Conservation (phyloP, 768 basidiomycete genomes). For the Suillus luteus region DNA sequence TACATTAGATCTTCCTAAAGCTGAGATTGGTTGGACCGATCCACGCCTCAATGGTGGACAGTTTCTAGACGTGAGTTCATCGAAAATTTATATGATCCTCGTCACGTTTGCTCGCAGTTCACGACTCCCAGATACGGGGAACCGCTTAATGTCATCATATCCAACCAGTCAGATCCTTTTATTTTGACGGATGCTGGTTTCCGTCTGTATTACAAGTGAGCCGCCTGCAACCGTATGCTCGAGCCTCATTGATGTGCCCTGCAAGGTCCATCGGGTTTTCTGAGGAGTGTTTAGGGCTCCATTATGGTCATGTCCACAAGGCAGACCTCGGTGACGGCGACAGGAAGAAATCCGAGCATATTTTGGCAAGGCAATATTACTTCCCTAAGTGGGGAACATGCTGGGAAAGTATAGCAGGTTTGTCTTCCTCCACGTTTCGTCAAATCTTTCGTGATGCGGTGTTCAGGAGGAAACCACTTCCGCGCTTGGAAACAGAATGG, state of each 20-base stretch:
- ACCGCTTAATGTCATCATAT: slow-evolving; percentile 83
- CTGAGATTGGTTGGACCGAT: slow-evolving; percentile 54
- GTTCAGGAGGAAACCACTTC: slow-evolving; percentile 81
- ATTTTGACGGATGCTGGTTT: slow-evolving; percentile 77
- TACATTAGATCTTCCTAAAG: slow-evolving; percentile 20
- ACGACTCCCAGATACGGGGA: slow-evolving; percentile 69
- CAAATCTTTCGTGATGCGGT: slow-evolving; percentile 8
- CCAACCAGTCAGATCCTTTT: slow-evolving; percentile 75
- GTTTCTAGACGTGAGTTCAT: slow-evolving; percentile 66
- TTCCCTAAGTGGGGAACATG: slow-evolving; percentile 82
- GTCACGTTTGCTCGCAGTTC: slow-evolving; percentile 45
- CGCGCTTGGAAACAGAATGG: slow-evolving; percentile 91
- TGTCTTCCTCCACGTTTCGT: slow-evolving; percentile 11
- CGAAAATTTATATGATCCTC: slow-evolving; percentile 1
- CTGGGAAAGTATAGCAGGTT: slow-evolving; percentile 81
- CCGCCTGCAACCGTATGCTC: slow-evolving; percentile 2
- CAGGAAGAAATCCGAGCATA: slow-evolving; percentile 64
- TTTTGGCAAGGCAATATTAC: slow-evolving; percentile 78
- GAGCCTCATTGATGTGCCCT: slow-evolving; percentile 4
- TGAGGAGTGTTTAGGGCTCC: slow-evolving; percentile 79
- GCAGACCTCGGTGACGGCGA: slow-evolving; percentile 87
- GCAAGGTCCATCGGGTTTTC: slow-evolving; percentile 78
- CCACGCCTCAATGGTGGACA: slow-evolving; percentile 74
- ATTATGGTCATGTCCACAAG: slow-evolving; percentile 71
- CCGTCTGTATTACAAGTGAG: slow-evolving; percentile 66